phyloP scores from a whole-genome alignment of 345 rosid genomes.

The Linum tenue region DNA sequence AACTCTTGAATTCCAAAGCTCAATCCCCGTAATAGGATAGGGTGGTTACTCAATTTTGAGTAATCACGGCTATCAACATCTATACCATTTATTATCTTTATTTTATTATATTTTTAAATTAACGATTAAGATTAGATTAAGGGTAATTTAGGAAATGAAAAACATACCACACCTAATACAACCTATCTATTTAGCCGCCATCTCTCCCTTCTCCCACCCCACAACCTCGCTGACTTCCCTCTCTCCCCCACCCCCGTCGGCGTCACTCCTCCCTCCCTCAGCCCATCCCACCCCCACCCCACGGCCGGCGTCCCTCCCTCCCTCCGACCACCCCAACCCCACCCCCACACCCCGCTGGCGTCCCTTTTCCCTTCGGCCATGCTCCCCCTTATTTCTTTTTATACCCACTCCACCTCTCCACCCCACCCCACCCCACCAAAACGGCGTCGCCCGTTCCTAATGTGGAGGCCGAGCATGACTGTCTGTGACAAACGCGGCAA shows the following conservation, averaged over 20 bases:
- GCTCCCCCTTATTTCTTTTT: background rate
- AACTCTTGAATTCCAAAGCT: too few species aligned
- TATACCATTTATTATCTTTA: too few species aligned
- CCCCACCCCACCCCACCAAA: background rate
- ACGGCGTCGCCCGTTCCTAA: background rate
- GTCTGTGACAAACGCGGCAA: background rate
- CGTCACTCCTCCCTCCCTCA: background rate
- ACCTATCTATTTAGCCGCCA: too few species aligned
- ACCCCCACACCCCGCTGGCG: background rate
- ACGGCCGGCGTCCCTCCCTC: too few species aligned
- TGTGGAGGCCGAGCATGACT: background rate
- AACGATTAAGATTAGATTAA: too few species aligned
- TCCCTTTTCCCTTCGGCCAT: background rate
- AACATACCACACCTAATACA: too few species aligned
- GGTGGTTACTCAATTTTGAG: too few species aligned
- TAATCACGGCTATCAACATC: too few species aligned
- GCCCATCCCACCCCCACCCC: background rate
- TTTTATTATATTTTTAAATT: too few species aligned
- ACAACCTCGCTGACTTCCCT: background rate
- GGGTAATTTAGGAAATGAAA: too few species aligned
- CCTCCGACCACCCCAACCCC: too few species aligned
- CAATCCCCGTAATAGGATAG: too few species aligned
- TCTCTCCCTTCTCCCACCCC: background rate
- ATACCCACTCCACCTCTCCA: background rate
- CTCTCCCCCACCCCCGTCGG: background rate